Base-by-base conservation (phyloP, 164 flowering plant genomes). In the Nymphaea colorata region DNA sequence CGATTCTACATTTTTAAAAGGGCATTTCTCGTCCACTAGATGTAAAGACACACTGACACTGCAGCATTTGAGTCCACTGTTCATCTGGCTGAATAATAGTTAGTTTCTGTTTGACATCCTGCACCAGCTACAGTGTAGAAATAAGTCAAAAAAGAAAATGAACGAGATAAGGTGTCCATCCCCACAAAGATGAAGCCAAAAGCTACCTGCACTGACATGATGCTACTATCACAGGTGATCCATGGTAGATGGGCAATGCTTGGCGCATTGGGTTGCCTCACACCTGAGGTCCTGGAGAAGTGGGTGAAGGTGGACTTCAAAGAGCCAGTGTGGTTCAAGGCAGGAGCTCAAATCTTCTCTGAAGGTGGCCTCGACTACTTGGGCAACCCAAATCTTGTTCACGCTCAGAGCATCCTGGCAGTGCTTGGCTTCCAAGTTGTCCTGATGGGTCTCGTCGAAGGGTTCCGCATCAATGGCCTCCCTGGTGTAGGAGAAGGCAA, bases 291-390 rank as follows among this genome's bases (percentile, higher is more conserved):
- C 2, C 82, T 86, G 5, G 80, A 80, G 76, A 87, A 85, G 69
- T 87, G 87, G 88, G 74, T 86, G 3, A 77, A 60, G 67, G 88
- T 87, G 43, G 81, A 87, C 73, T 84, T 87, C 82, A 84, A 85
- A 75, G 93, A 87, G 66, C 81, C 93, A 47, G 87, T 85, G 10
- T 87, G 93, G 93, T 87, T 87, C 90, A 85, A 87, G 68, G 89
- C 89, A 3, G 89, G 89, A 14, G 74, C 89, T 55, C 93, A 87
- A 47, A 87, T 85, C 75, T 87, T 87, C 82, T 73, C 85, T 0
- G 87, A 85, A 25, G 89, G 93, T 3, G 90, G 93, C n/a, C 77
- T 87, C 2, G 93, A 87, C 80, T 85, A 87, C 80, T 70, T 87
- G 75, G 89, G 88, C 75, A 87, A 87, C 73, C 93, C 93, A 12